Evolutionary conservation across 73 alveolate genomes (phyloP).

Genomic region (Vitrella brassicaformis): DNA sequence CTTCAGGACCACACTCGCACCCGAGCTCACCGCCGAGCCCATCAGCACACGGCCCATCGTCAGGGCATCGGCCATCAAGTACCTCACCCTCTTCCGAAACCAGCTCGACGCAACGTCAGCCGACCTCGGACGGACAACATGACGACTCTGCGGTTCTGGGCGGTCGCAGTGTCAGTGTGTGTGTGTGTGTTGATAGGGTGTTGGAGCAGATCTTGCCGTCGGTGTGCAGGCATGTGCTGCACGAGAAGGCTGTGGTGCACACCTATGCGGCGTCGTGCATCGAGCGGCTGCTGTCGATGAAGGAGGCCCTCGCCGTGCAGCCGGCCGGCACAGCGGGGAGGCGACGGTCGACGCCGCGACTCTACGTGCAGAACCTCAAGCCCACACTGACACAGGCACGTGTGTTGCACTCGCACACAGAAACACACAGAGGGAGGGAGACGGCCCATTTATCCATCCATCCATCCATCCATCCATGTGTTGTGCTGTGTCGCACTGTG

Average conservation of each 20-base stretch:
- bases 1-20: constrained; percentile 11
- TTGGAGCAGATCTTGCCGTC: too few species aligned
- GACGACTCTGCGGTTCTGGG: too few species aligned
- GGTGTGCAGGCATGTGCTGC: too few species aligned
- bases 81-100: constrained; percentile 19
- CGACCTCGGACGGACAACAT: too few species aligned
- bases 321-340: not conserved
- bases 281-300: constrained; percentile 21
- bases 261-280: constrained; percentile 30
- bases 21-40: constrained; percentile 18
- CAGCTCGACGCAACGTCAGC: constrained; percentile 7
- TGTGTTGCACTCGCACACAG: too few species aligned
- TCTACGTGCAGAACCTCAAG: constrained; percentile 21
- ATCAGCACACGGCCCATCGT: constrained; percentile 4
- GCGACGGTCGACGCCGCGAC: not conserved
- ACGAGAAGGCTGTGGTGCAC: constrained; percentile 16
- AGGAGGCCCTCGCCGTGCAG: not conserved
- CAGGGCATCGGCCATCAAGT: constrained; percentile 23
- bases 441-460: too few species aligned
- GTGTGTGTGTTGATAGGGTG: too few species aligned
- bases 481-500: too few species aligned
- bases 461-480: too few species aligned
- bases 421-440: too few species aligned
- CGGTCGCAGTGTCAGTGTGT: too few species aligned
- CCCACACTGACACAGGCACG: too few species aligned